phyloP scores from a whole-genome alignment of 495 filamentous ascomycete genomes.

The Penicillium malachiteum region DNA sequence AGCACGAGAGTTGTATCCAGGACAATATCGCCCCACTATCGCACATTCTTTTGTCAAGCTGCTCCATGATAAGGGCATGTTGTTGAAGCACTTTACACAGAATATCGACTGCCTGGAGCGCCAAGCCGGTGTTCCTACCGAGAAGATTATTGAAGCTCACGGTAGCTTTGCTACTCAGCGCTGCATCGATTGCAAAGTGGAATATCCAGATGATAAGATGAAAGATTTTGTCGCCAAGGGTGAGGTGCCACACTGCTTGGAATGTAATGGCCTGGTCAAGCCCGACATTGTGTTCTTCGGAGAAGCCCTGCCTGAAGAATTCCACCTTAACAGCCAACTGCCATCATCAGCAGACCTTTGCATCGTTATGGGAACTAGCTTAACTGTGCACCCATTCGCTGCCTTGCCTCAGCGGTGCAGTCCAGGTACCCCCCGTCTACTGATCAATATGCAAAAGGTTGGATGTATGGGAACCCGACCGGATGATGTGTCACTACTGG shows the following conservation, averaged over 20 bases:
- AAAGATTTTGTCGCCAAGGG: slow-evolving; percentile 58
- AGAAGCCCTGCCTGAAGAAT: slow-evolving; percentile 71
- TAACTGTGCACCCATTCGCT: slow-evolving; percentile 88
- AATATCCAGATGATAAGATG: slow-evolving; percentile 74
- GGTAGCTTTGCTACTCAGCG: slow-evolving; percentile 87
- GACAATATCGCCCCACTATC: slow-evolving; percentile 83
- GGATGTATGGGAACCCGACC: slow-evolving; percentile 71
- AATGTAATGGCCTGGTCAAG: slow-evolving; percentile 84
- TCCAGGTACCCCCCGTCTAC: slow-evolving; percentile 63
- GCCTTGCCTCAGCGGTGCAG: slow-evolving; percentile 64
- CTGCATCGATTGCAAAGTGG: slow-evolving; percentile 81
- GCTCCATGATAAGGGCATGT: slow-evolving; percentile 70
- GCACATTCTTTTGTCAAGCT: slow-evolving; percentile 76
- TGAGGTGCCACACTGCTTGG: slow-evolving; percentile 65
- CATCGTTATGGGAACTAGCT: slow-evolving; percentile 89
- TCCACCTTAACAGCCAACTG: slow-evolving; percentile 58
- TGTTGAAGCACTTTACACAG: slow-evolving; percentile 90
- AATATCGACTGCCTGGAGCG: slow-evolving; percentile 97
- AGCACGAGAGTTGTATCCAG: slow-evolving; percentile 88
- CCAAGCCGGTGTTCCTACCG: slow-evolving; percentile 75
- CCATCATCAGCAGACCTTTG: slow-evolving; percentile 70
- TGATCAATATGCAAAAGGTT: slow-evolving; percentile 87
- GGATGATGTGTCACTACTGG: slow-evolving; percentile 75
- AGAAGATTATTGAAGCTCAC: slow-evolving; percentile 89
- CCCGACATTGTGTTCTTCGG: slow-evolving; percentile 99